Conservation (phyloP, 768 basidiomycete genomes). For the Agaricus subrufescens region DNA sequence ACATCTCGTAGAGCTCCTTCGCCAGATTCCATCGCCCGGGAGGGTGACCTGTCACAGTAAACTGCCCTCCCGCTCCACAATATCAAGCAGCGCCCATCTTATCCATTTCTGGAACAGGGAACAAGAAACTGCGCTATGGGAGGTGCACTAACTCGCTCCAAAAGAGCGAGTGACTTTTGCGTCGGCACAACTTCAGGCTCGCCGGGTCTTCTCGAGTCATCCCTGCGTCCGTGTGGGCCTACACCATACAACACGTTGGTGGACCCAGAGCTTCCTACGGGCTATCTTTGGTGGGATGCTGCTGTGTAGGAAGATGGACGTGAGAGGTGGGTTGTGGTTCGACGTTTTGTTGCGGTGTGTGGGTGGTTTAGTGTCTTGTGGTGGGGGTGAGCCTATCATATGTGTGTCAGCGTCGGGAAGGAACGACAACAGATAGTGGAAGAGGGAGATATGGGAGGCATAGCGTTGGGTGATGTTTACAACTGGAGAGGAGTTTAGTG, state of each 20-base stretch:
- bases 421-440: not conserved
- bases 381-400: not conserved
- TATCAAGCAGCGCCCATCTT: not conserved
- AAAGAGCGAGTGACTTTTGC: not conserved
- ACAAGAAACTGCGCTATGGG: not conserved
- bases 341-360: not conserved
- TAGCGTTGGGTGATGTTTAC: not conserved
- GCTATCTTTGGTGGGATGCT: conserved; percentile 3
- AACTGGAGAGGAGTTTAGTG: not conserved
- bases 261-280: not conserved
- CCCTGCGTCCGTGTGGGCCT: conserved; percentile 3
- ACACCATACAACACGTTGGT: not conserved
- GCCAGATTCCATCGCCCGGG: conserved; percentile 3
- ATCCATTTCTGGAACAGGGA: conserved; percentile 8
- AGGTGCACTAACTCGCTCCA: not conserved
- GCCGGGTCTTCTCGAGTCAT: not conserved
- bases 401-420: not conserved
- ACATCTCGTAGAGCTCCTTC: not conserved
- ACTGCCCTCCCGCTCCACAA: not conserved
- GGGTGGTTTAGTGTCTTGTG: not conserved
- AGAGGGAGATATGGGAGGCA: not conserved
- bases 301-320: not conserved
- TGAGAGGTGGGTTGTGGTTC: conserved; percentile 5
- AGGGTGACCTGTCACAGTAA: conserved; percentile 5
- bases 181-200: not conserved